These are phyloP conservation scores for Talaromyces ruber DNA, from an alignment of 495 filamentous ascomycete genomes.

Conservation along the genomic window DNA sequence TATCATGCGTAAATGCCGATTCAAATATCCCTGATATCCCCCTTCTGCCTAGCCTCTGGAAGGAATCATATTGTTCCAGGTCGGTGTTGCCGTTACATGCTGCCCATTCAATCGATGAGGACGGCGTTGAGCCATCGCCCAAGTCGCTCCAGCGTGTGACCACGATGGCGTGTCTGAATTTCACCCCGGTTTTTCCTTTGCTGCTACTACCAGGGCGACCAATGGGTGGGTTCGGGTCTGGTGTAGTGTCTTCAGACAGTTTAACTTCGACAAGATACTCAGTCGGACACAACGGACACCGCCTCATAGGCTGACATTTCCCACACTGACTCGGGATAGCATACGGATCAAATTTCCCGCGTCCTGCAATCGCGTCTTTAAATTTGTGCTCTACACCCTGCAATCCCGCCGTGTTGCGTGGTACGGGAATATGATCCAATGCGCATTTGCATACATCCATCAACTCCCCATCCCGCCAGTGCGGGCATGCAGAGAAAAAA, in stretches of 20 bases:
- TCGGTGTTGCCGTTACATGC: conserved; percentile 26
- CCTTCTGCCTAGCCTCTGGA: conserved; percentile 38
- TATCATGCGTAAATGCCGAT: conserved; percentile 39
- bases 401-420: conserved; percentile 26
- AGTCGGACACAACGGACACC: conserved; percentile 51
- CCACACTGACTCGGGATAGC: conserved; percentile 40
- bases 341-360: conserved; percentile 27
- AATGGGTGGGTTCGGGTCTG: background rate
- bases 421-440: conserved; percentile 42
- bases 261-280: conserved; percentile 53
- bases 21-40: conserved; percentile 52
- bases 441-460: conserved; percentile 52
- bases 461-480: conserved; percentile 51
- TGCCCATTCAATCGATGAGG: conserved; percentile 34
- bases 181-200: background rate
- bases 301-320: conserved; percentile 45
- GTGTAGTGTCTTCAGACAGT: conserved; percentile 36
- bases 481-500: conserved; percentile 49
- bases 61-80: conserved; percentile 40
- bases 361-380: conserved; percentile 25
- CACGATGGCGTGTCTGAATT: conserved; percentile 49
- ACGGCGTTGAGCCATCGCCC: conserved; percentile 39
- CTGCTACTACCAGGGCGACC: background rate
- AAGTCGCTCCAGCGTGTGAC: conserved; percentile 54
- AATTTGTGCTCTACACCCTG: conserved; percentile 32